Evolutionary conservation across 345 rosid species (phyloP).

Genomic region (Populus pruinosa): DNA sequence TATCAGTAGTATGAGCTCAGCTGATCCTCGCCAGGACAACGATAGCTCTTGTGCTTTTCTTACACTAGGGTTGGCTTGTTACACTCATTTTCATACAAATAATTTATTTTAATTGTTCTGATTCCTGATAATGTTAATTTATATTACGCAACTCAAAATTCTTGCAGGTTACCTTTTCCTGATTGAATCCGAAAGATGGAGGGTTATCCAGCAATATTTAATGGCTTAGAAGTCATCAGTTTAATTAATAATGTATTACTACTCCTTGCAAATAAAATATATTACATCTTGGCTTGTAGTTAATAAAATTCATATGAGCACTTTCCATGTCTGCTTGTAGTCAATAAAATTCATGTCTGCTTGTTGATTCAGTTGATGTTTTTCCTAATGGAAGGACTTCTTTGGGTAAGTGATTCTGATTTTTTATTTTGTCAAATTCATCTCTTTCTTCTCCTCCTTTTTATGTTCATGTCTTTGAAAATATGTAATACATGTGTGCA

Average conservation of each 20-base stretch:
- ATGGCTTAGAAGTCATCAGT: background rate
- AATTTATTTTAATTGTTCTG: background rate
- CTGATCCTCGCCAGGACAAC: conserved; percentile 15
- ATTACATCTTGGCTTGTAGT: background rate
- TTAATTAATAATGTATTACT: no score
- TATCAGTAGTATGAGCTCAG: conserved; percentile 8
- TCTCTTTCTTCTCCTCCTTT: no score
- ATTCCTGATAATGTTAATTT: background rate
- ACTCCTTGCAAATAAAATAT: background rate
- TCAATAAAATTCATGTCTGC: background rate
- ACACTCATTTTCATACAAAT: background rate
- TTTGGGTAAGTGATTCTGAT: no score
- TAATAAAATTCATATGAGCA: background rate
- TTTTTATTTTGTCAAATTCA: no score
- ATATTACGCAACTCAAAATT: background rate
- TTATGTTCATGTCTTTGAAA: background rate
- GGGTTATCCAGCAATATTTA: background rate
- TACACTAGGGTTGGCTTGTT: conserved; percentile 31
- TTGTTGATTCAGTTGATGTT: no score
- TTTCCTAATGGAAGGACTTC: no score
- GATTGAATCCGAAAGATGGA: conserved; percentile 1
- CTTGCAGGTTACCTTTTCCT: conserved; percentile 25
- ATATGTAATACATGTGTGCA: background rate
- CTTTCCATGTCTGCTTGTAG: background rate
- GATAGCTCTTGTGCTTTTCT: conserved; percentile 21